These are phyloP conservation scores for Physcomitrellopsis africana DNA, from an alignment of 225 moss, liverwort and hornwort species.

Conservation along the genomic window DNA sequence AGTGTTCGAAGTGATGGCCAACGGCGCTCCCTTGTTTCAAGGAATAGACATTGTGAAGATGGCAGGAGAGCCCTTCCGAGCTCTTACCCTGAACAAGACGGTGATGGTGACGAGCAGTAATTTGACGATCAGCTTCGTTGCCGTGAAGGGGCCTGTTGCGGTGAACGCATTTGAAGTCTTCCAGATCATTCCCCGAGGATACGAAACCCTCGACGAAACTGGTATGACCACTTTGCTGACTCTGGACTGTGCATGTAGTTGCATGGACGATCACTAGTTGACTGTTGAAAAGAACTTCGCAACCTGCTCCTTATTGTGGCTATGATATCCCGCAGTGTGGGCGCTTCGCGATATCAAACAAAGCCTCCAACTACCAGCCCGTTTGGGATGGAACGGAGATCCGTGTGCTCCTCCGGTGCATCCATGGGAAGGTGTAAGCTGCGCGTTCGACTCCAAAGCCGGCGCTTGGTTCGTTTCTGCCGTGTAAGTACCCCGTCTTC, in stretches of 20 bases:
- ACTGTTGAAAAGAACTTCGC: neutral
- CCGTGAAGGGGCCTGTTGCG: constrained; percentile 49
- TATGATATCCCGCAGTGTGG: constrained; percentile 34
- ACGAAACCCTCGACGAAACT: constrained; percentile 47
- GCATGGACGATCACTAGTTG: neutral
- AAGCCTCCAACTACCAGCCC: constrained; percentile 70
- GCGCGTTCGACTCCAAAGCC: constrained; percentile 42
- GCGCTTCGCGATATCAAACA: constrained; percentile 71
- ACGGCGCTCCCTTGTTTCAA: constrained; percentile 42
- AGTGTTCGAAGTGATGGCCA: constrained; percentile 72
- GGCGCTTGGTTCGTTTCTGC: constrained; percentile 66
- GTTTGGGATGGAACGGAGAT: constrained; percentile 98
- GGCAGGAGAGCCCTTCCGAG: constrained; percentile 56
- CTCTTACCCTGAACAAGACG: constrained; percentile 77
- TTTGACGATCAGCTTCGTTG: constrained; percentile 68
- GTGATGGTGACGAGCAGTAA: constrained; percentile 46
- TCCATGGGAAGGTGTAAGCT: constrained; percentile 80
- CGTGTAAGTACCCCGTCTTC: constrained; percentile 60
- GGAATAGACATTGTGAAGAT: constrained; percentile 67
- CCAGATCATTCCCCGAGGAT: constrained; percentile 70
- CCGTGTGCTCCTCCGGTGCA: constrained; percentile 87
- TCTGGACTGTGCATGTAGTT: neutral
- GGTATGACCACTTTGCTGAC: constrained; percentile 39
- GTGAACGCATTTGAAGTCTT: constrained; percentile 87
- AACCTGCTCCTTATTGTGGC: neutral